Percentiles rank a stretch among this genome's conserved stretches.
These are phyloP conservation scores for Favolaschia claudopus DNA, from an alignment of 768 basidiomycete genomes.

Conservation along the genomic window DNA sequence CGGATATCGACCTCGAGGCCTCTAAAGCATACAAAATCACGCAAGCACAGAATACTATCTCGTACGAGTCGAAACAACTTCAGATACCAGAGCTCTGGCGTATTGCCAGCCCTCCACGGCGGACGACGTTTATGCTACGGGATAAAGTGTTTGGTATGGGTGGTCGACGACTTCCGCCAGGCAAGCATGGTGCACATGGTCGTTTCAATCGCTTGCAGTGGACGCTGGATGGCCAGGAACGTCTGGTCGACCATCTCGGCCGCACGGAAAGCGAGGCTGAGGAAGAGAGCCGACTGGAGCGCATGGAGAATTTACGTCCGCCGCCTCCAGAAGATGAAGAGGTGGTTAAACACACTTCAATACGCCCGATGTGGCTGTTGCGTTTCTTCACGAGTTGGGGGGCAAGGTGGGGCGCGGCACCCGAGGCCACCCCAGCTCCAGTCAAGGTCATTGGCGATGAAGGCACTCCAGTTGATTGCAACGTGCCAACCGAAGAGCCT, in stretches of 20 bases:
- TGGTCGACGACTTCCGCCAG: constrained; percentile 54
- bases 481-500: not conserved
- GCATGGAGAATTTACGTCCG: constrained; percentile 31
- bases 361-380: constrained; percentile 81
- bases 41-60: constrained; percentile 70
- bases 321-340: constrained; percentile 52
- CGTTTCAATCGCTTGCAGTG: constrained; percentile 72
- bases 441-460: not conserved
- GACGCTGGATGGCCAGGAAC: constrained; percentile 68
- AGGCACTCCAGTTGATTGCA: not conserved
- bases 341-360: constrained; percentile 61
- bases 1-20: constrained; percentile 58
- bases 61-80: constrained; percentile 78
- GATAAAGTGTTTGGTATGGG: constrained; percentile 74
- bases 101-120: constrained; percentile 64
- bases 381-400: constrained; percentile 83
- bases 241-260: constrained; percentile 71
- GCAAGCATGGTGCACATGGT: constrained; percentile 65
- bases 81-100: constrained; percentile 72
- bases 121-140: constrained; percentile 69
- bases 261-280: constrained; percentile 81
- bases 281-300: constrained; percentile 61
- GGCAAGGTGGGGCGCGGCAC: constrained; percentile 60
- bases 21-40: constrained; percentile 58
- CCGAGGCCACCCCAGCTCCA: too few relatives aligned